Conservation (phyloP, 176 grass and related monocot genomes). For the Carex parvula region DNA sequence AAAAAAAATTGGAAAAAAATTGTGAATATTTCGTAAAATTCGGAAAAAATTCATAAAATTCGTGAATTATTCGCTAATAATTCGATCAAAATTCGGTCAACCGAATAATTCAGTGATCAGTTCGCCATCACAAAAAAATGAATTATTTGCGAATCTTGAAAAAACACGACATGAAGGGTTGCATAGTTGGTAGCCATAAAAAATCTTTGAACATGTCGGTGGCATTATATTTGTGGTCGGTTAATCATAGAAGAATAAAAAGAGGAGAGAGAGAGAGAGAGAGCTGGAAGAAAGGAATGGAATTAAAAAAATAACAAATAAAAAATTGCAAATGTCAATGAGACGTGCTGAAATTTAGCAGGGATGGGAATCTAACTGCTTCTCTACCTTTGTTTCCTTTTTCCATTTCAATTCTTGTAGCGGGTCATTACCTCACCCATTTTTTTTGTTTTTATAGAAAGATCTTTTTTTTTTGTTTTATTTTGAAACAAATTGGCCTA, state of each 20-base stretch:
- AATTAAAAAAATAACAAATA: not conserved
- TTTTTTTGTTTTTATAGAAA: not conserved
- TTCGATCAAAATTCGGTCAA: too few species aligned
- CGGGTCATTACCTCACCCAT: not conserved
- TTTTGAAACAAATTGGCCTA: not conserved
- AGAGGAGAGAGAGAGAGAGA: not conserved
- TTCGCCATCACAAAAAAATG: too few species aligned
- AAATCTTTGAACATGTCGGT: conserved; percentile 6
- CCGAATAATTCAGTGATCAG: too few species aligned
- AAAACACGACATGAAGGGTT: not conserved
- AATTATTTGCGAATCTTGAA: too few species aligned
- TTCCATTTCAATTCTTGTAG: not conserved
- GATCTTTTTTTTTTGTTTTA: not conserved
- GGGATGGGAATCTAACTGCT: not conserved
- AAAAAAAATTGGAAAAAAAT: too few species aligned
- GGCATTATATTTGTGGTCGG: conserved; percentile 18
- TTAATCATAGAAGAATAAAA: conserved; percentile 9
- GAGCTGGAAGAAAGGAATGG: not conserved
- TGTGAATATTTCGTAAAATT: too few species aligned
- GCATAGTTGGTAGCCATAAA: not conserved
- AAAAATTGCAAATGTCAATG: not conserved
- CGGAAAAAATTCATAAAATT: too few species aligned
- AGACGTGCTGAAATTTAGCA: not conserved
- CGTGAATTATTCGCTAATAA: too few species aligned
- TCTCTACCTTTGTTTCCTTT: not conserved